These are phyloP conservation scores for Nymphaea thermarum DNA, from an alignment of 164 flowering plant genomes.

Conservation along the genomic window DNA sequence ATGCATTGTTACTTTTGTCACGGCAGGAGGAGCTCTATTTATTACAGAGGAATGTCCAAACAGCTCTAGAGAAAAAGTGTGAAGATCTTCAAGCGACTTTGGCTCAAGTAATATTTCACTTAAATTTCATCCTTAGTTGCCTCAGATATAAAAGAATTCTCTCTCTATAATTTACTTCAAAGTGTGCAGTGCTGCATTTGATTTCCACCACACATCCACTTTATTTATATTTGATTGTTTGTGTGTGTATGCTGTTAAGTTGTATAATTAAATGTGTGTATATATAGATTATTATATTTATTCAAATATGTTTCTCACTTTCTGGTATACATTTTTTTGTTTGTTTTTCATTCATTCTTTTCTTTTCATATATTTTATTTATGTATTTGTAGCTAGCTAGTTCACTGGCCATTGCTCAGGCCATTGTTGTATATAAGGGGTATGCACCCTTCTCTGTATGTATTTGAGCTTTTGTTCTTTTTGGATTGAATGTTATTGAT, in stretches of 20 bases:
- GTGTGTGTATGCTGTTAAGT: too few species aligned
- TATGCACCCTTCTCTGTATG: too few species aligned
- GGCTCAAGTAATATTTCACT: slow-evolving; percentile 37
- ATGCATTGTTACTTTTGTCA: slow-evolving; percentile 63
- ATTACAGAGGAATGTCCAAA: slow-evolving; percentile 70
- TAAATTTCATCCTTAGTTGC: slow-evolving; percentile 1
- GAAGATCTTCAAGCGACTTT: slow-evolving; percentile 89
- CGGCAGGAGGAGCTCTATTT: slow-evolving; percentile 95
- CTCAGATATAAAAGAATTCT: not conserved
- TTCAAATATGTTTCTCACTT: not conserved
- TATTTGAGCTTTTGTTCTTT: too few species aligned
- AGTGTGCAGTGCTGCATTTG: not conserved
- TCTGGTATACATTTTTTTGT: not conserved
- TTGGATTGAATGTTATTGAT: too few species aligned
- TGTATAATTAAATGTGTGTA: too few species aligned
- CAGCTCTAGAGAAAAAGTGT: slow-evolving; percentile 57
- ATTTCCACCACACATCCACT: not conserved
- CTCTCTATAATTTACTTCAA: too few species aligned
- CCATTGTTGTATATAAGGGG: too few species aligned
- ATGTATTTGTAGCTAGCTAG: not conserved
- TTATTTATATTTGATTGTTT: too few species aligned
- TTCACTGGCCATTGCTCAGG: too few species aligned
- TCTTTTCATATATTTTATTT: not conserved
- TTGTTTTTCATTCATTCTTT: not conserved
- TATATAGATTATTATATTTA: not conserved